These are phyloP conservation scores for Candida cerambycidarum DNA, from an alignment of 805 yeast genomes.

Conservation along the genomic window DNA sequence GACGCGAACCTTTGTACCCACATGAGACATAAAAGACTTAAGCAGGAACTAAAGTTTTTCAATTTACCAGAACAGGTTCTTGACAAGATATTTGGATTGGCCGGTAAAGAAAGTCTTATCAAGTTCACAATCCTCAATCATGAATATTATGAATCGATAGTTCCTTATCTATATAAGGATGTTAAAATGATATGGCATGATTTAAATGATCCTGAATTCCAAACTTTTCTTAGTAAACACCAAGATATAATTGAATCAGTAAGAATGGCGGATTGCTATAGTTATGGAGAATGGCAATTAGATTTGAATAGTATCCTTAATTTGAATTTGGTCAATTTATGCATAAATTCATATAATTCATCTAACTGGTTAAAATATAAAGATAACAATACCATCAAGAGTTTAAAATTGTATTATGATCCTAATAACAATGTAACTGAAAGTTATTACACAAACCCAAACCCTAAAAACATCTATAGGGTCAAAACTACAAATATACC, in stretches of 20 bases:
- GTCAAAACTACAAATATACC: slow-evolving; percentile 17
- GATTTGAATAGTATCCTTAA: slow-evolving; percentile 24
- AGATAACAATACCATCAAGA: slow-evolving; percentile 16
- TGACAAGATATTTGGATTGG: slow-evolving; percentile 3
- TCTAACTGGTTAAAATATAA: slow-evolving; percentile 45
- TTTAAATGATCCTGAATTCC: slow-evolving; percentile 8
- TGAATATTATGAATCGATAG: slow-evolving; percentile 19
- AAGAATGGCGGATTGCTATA: slow-evolving; percentile 29
- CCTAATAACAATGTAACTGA: slow-evolving; percentile 19
- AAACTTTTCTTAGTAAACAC: slow-evolving; percentile 12
- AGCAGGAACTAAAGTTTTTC: not conserved
- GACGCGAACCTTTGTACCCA: slow-evolving; percentile 1
- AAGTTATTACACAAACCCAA: slow-evolving; percentile 10
- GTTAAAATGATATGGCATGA: slow-evolving; percentile 20
- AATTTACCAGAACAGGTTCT: slow-evolving; percentile 15
- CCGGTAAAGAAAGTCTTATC: slow-evolving; percentile 6
- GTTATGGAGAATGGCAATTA: slow-evolving; percentile 38
- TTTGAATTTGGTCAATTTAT: slow-evolving; percentile 18
- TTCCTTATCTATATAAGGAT: slow-evolving; percentile 13
- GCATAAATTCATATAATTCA: slow-evolving; percentile 34
- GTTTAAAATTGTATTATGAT: slow-evolving; percentile 29
- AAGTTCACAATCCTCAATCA: slow-evolving; percentile 18
- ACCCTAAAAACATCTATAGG: slow-evolving; percentile 19
- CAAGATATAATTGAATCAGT: slow-evolving; percentile 21
- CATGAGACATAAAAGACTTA: slow-evolving; percentile 1